Conservation (phyloP, 352 stramenopile genomes). For the Phytophthora ramorum region DNA sequence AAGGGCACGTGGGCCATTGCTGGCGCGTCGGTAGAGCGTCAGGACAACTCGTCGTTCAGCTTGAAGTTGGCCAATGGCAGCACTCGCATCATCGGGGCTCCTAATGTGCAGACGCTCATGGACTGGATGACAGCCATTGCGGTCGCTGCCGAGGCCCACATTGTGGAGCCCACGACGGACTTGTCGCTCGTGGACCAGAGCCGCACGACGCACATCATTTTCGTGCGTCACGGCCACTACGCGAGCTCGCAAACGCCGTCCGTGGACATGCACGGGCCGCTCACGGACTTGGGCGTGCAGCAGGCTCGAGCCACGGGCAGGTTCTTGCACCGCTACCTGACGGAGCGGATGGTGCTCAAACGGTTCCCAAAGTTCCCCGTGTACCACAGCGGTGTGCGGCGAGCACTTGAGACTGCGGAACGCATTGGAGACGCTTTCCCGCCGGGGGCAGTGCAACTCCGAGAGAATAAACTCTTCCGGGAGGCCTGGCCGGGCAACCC, state of each 20-base stretch:
- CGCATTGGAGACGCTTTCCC: conserved; percentile 54
- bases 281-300: conserved; percentile 61
- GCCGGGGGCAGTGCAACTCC: conserved; percentile 37
- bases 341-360: conserved; percentile 55
- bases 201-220: conserved; percentile 71
- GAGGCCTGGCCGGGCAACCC: conserved; percentile 75
- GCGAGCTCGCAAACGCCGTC: conserved; percentile 52
- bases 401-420: conserved; percentile 60
- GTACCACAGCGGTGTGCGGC: conserved; percentile 66
- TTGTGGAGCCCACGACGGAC: conserved; percentile 50
- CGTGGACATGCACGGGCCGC: conserved; percentile 57
- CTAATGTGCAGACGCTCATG: conserved; percentile 66
- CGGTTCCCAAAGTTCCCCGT: conserved; percentile 64
- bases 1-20: conserved; percentile 68
- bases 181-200: conserved; percentile 69
- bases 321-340: conserved; percentile 61
- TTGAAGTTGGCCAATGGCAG: conserved; percentile 40
- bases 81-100: conserved; percentile 48
- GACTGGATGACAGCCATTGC: conserved; percentile 82
- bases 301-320: conserved; percentile 56
- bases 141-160: conserved; percentile 46
- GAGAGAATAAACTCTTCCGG: conserved; percentile 75
- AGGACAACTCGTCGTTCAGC: conserved; percentile 48
- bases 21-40: conserved; percentile 55
- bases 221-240: conserved; percentile 78